phyloP scores from a whole-genome alignment of 2,329 filamentous ascomycete genomes.

The Colletotrichum sansevieriae region DNA sequence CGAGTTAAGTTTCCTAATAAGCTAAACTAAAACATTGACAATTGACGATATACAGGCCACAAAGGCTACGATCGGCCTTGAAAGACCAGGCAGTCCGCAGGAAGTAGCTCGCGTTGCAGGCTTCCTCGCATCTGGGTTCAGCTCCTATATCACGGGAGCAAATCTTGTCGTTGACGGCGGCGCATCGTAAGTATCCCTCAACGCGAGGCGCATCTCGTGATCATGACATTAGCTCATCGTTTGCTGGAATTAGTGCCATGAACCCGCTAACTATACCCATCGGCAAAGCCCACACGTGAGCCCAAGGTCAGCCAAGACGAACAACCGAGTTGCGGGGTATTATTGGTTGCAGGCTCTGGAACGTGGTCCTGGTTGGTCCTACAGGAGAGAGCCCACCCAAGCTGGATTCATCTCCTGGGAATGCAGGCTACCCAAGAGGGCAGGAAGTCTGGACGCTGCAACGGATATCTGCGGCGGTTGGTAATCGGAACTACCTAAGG shows the following conservation, averaged over 20 bases:
- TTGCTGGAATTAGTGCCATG: constrained; percentile 49
- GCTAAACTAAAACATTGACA: not conserved
- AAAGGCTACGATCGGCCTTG: constrained; percentile 67
- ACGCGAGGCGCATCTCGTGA: not conserved
- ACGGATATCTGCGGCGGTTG: constrained; percentile 16
- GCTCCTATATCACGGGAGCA: constrained; percentile 71
- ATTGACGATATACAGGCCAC: constrained; percentile 50
- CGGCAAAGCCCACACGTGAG: constrained; percentile 42
- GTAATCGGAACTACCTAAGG: not conserved
- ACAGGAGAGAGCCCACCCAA: constrained; percentile 27
- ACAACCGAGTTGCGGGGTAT: constrained; percentile 32
- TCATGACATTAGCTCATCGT: constrained; percentile 37
- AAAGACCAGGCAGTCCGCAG: constrained; percentile 67
- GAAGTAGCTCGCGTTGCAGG: constrained; percentile 72
- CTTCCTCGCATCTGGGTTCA: constrained; percentile 73
- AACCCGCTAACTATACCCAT: constrained; percentile 57
- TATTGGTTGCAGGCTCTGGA: constrained; percentile 8
- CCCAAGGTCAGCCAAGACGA: not conserved
- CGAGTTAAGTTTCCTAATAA: constrained; percentile 48
- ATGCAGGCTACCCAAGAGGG: constrained; percentile 21
- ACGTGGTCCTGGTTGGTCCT: constrained; percentile 22
- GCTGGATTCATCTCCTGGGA: not conserved
- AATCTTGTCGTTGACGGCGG: constrained; percentile 75
- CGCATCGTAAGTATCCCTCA: constrained; percentile 52
- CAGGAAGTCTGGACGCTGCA: constrained; percentile 22